phyloP scores from a whole-genome alignment of 495 filamentous ascomycete genomes.

The Polyplosphaeria fusca region DNA sequence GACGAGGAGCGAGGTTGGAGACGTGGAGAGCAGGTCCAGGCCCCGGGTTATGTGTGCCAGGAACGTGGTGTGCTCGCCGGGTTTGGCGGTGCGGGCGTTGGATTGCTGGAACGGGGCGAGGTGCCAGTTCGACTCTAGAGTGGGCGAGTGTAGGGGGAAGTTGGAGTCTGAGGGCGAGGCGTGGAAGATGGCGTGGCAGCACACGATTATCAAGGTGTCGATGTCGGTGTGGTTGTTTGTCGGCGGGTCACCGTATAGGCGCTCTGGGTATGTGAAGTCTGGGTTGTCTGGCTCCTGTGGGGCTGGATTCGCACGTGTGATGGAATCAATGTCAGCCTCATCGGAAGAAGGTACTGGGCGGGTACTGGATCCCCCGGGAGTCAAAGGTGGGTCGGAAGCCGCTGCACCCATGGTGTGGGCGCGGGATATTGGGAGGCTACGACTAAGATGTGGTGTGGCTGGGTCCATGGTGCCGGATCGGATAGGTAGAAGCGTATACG shows the following conservation, averaged over 20 bases:
- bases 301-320: too few relatives aligned
- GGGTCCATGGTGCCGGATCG: slow-evolving; percentile 19
- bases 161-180: slow-evolving; percentile 14
- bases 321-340: too few relatives aligned
- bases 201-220: slow-evolving; percentile 36
- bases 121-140: slow-evolving; percentile 37
- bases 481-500: slow-evolving; percentile 12
- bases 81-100: slow-evolving; percentile 31
- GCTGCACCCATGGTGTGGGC: slow-evolving; percentile 11
- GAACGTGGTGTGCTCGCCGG: slow-evolving; percentile 41
- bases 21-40: not conserved
- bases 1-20: slow-evolving; percentile 26
- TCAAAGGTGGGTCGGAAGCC: not conserved
- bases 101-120: slow-evolving; percentile 40
- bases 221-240: slow-evolving; percentile 11
- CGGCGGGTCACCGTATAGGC: too few relatives aligned
- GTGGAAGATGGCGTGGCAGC: slow-evolving; percentile 42
- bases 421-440: slow-evolving; percentile 27
- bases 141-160: slow-evolving; percentile 14
- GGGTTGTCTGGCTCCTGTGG: too few relatives aligned
- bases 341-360: too few relatives aligned
- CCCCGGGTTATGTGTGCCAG: slow-evolving; percentile 35
- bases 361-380: too few relatives aligned
- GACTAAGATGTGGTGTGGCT: slow-evolving; percentile 27
- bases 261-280: too few relatives aligned